Conservation (phyloP, 2,329 filamentous ascomycete species). For the Bimuria novae-zelandiae region DNA sequence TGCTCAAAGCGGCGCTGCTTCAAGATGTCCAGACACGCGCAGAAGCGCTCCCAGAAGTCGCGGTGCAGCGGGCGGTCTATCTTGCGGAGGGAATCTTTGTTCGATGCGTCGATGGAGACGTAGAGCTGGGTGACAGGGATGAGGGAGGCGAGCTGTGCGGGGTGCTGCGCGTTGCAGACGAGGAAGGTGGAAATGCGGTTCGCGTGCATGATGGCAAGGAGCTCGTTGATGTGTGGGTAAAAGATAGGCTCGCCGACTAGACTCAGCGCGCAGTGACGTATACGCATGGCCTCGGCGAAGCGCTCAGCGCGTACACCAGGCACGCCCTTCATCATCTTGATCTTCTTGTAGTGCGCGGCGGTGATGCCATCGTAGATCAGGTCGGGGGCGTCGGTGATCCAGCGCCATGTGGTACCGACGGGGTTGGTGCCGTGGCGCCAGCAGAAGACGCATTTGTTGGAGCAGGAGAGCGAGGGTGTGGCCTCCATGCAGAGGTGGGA, state of each 20-base stretch:
- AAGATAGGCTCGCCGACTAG: conserved; percentile 98
- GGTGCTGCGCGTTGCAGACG: conserved; percentile 96
- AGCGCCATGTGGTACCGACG: conserved; percentile 94
- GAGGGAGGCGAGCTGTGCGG: conserved; percentile 81
- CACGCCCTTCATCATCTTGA: conserved; percentile 94
- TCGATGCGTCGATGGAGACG: conserved; percentile 93
- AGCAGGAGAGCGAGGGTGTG: conserved; percentile 91
- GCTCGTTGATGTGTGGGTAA: conserved; percentile 96
- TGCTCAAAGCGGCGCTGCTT: conserved; percentile 81
- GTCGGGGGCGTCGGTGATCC: conserved; percentile 90
- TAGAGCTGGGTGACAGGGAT: conserved; percentile 92
- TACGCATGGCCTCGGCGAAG: conserved; percentile 89
- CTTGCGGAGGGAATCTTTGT: conserved; percentile 81
- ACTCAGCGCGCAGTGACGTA: conserved; percentile 88
- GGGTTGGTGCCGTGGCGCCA: conserved; percentile 98
- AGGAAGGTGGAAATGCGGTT: conserved; percentile 92
- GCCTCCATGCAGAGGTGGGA: conserved; percentile 99
- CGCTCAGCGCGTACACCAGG: conserved; percentile 90
- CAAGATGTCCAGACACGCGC: conserved; percentile 86
- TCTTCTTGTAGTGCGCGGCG: conserved; percentile 92
- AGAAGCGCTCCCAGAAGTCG: conserved; percentile 97
- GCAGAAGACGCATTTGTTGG: conserved; percentile 98
- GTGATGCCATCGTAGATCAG: conserved; percentile 90
- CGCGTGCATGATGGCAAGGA: conserved; percentile 78
- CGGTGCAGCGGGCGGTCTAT: conserved; percentile 92